Conservation (phyloP, 2,329 filamentous ascomycete genomes). For the Monilinia polystroma region DNA sequence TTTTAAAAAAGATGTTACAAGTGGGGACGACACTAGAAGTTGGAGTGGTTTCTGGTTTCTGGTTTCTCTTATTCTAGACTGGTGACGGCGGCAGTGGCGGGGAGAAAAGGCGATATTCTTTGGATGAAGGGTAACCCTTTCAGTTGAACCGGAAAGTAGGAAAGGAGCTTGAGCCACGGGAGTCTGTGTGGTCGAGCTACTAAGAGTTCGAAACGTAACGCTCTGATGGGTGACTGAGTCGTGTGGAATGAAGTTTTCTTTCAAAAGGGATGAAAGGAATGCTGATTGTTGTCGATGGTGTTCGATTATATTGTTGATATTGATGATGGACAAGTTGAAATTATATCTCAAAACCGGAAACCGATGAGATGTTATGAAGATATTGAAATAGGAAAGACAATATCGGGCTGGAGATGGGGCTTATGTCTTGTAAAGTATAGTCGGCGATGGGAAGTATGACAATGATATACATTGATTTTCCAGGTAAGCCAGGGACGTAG, state of each 20-base stretch:
- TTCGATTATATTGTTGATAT: not conserved
- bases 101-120: constrained; percentile 2
- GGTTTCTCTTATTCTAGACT: constrained; percentile 17
- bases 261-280: constrained; percentile 7
- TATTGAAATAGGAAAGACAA: constrained; percentile 19
- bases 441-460: constrained; percentile 25
- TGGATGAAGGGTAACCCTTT: constrained; percentile 22
- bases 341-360: constrained; percentile 16
- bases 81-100: constrained; percentile 19
- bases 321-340: constrained; percentile 14
- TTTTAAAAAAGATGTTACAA: constrained; percentile 23
- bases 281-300: not conserved
- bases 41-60: constrained; percentile 12
- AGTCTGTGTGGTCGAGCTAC: constrained; percentile 2
- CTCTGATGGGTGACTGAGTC: constrained; percentile 17
- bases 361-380: constrained; percentile 17
- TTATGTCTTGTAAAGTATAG: constrained; percentile 22
- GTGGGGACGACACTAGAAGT: constrained; percentile 17
- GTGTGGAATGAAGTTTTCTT: constrained; percentile 9
- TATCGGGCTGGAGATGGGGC: constrained; percentile 21
- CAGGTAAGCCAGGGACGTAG: constrained; percentile 17
- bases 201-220: constrained; percentile 15
- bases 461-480: constrained; percentile 24
- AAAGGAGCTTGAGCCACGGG: constrained; percentile 8
- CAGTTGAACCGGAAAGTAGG: constrained; percentile 6